Base-by-base conservation (phyloP, 2,329 filamentous ascomycete genomes). In the Akanthomyces muscarius region DNA sequence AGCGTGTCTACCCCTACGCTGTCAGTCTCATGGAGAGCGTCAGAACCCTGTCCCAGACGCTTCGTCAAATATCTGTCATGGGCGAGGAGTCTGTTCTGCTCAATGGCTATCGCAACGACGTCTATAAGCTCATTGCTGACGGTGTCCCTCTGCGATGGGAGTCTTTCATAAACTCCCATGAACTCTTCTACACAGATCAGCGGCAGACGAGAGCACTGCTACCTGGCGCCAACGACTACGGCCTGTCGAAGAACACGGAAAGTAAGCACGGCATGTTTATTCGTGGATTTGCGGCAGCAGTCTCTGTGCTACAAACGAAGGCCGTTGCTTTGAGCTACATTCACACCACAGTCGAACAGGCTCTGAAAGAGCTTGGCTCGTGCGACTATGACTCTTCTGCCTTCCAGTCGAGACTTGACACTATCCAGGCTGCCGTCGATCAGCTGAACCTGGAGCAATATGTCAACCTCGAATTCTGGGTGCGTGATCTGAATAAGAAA, bases 1-100 rank as follows among this genome's bases (percentile, higher is more conserved):
- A 97, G 77, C 87, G 95, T 60, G 95, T 99, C 4, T 99, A 99
- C 70, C 95, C 95, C 0, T 99, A 96, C 71, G 95, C 96, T 28
- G 93, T 99, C 67, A 98, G 93, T 72, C 79, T 99, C 68, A 99
- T 99, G 92, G 95, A 99, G 77, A 98, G 92, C 71, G 92, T 98
- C n/a, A 86, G 93, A 64, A 98, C 92, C 0, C 89, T 96, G 66
- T 86, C 92, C 2, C 94, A 98, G 76, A 97, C 92, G 0, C 89
- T 89, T 69, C 88, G 92, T 36, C 87, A 90, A 57, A 96, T 99
- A 64, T 82, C 86, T 21, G 86, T 89, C 61, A 94, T 99, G 91
- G 85, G 88, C 13, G 90, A 94, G 68, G 92, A 97, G 63, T 87
- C 92, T 0, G 88, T 96, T 55, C 81, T 99, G 25, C 82, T 99